Percentiles rank a stretch among this genome's conserved stretches.
Evolutionary conservation across 352 stramenopile species (phyloP).

Genomic region (Globisporangium perplexum): DNA sequence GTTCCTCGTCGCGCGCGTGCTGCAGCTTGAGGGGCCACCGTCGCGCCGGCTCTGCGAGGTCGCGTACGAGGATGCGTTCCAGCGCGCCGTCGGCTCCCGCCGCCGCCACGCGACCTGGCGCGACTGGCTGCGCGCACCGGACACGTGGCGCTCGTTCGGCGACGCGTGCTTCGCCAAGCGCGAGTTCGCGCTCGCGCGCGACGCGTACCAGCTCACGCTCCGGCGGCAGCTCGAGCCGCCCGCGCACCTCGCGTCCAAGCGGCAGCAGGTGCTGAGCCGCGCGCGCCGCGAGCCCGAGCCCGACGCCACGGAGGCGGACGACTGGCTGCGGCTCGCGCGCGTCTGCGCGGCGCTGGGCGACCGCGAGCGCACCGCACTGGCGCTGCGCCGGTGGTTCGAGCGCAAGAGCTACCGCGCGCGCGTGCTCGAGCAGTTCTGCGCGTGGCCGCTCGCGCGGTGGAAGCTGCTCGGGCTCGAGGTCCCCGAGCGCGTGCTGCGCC

Average conservation of each 20-base stretch:
- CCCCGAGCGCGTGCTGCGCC: slow-evolving; percentile 24
- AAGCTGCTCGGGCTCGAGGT: slow-evolving; percentile 46
- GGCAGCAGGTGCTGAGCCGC: slow-evolving; percentile 1
- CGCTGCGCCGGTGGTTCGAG: slow-evolving; percentile 40
- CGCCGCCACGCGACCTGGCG: slow-evolving; percentile 35
- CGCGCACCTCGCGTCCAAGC: slow-evolving; percentile 24
- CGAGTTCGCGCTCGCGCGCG: slow-evolving; percentile 55
- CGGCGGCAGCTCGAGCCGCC: slow-evolving; percentile 37
- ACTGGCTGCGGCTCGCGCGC: slow-evolving; percentile 56
- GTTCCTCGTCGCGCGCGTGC: slow-evolving; percentile 51
- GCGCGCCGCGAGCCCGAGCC: neutral
- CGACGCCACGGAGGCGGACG: slow-evolving; percentile 15
- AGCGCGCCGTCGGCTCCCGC: slow-evolving; percentile 13
- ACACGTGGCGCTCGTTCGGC: slow-evolving; percentile 48
- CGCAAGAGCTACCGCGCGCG: slow-evolving; percentile 29
- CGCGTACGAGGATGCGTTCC: slow-evolving; percentile 64
- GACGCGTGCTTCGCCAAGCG: slow-evolving; percentile 37
- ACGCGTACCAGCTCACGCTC: slow-evolving; percentile 55
- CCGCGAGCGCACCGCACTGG: slow-evolving; percentile 12
- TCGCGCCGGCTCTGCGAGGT: slow-evolving; percentile 38
- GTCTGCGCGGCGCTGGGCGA: slow-evolving; percentile 46
- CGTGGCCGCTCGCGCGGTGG: slow-evolving; percentile 55
- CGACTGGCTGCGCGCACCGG: slow-evolving; percentile 42
- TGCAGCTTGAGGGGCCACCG: slow-evolving; percentile 43
- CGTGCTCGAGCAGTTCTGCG: slow-evolving; percentile 35